Evolutionary conservation across 768 basidiomycete genomes (phyloP), one percentile per base, ranked within the genome.

Genomic region (Suillus placidus): DNA sequence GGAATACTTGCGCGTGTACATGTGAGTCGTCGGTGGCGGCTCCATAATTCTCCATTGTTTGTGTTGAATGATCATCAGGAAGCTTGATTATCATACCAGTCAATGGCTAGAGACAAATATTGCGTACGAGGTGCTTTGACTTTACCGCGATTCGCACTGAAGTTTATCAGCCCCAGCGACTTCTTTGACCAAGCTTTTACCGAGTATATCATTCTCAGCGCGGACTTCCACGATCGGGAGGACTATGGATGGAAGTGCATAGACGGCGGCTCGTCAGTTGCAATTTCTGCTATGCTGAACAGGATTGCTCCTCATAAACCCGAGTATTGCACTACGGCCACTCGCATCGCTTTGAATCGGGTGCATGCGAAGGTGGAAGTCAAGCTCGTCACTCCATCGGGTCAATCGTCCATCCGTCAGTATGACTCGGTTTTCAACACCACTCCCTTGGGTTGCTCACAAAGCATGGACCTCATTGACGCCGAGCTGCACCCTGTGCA

Each of bases 341-440:
- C 26, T 30, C 38, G 58, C 26, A 42, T 60, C 12, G 58, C 58
- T 42, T 30, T 60, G 26, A 60, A 60, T 7, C 58, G 38, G 18
- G 18, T 30, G 6, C 58, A 18, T 20, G 20, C 9, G 5, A 58
- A 58, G 16, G 18, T 60, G 26, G 58, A 60, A 20, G 38, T 60
- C 58, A 13, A 42, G 6, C 40, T 42, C 23, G 12, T 20, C 6
- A 26, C 40, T 30, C 10, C 26, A 12, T 42, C 26, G 40, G 40
- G 40, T 42, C 40, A 42, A 30, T 42, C 58, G 20, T 60, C 58
- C 26, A 3, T 20, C 10, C 58, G 26, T 60, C 58, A 30, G 26
- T 60, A 60, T 30, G 38, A 42, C 18, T 42, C 58, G 26, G 38
- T 60, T 38, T 58, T 58, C 14, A 60, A 60, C n/a, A 60, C 58